Percentiles rank a stretch among this genome's conserved stretches.
These are phyloP conservation scores for Podospora pseudocomata DNA, from an alignment of 495 filamentous ascomycete genomes.

Conservation along the genomic window DNA sequence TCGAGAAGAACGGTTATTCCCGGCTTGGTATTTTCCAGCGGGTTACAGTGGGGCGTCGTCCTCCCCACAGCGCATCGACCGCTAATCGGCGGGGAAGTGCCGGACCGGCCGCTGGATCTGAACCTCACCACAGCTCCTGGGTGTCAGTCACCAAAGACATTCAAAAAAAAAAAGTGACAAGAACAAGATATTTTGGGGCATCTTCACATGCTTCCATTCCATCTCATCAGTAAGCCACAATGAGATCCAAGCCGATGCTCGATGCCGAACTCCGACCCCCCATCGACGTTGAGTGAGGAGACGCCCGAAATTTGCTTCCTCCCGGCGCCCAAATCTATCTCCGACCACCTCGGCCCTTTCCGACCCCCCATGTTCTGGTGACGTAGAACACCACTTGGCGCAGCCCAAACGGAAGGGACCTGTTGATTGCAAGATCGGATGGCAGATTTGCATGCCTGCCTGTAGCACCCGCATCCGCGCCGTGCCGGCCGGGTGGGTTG, in stretches of 20 bases:
- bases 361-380: background rate
- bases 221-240: background rate
- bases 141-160: no score
- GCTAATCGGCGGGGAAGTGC: background rate
- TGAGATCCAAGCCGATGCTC: background rate
- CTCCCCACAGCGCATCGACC: background rate
- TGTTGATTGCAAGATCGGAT: background rate
- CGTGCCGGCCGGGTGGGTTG: background rate
- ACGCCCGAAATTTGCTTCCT: background rate
- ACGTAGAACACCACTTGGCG: background rate
- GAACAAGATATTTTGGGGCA: background rate
- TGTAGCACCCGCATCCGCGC: no score
- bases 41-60: background rate
- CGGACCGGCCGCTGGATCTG: conserved; percentile 40
- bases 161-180: background rate
- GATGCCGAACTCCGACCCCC: background rate
- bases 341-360: background rate
- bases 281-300: background rate
- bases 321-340: background rate
- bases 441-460: background rate
- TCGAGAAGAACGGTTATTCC: background rate
- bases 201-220: background rate
- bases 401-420: background rate
- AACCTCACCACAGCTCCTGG: background rate
- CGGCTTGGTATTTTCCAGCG: background rate